Percentiles rank a stretch among this genome's conserved stretches.
Conservation (phyloP, 1,284 basidiomycete genomes). For the Caloboletus inedulis region DNA sequence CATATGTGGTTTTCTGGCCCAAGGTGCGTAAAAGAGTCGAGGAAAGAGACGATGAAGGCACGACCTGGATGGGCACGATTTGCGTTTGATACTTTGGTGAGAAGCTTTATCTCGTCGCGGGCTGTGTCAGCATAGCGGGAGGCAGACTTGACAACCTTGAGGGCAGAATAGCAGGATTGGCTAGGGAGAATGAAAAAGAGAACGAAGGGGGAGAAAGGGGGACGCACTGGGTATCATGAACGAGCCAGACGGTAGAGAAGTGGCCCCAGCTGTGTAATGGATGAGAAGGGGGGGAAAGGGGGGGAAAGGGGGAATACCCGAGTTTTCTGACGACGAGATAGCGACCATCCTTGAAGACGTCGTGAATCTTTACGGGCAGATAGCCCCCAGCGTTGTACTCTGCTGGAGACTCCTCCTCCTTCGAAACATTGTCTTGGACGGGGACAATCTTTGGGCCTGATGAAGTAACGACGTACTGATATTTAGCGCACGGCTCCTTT, state of each 20-base stretch:
- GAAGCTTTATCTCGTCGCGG: conserved; percentile 85
- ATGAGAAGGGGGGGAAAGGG: conserved; percentile 25
- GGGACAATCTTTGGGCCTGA: conserved; percentile 66
- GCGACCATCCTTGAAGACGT: conserved; percentile 76
- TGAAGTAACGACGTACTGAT: conserved; percentile 69
- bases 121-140: conserved; percentile 85
- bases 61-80: conserved; percentile 69
- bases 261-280: conserved; percentile 72
- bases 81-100: conserved; percentile 72
- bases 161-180: conserved; percentile 72
- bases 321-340: conserved; percentile 83
- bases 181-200: conserved; percentile 33
- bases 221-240: conserved; percentile 67
- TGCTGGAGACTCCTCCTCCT: conserved; percentile 76
- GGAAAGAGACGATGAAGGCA: conserved; percentile 75
- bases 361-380: conserved; percentile 71
- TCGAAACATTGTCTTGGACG: conserved; percentile 57
- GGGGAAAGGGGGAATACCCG: conserved; percentile 47
- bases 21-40: conserved; percentile 79
- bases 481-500: conserved; percentile 64
- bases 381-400: conserved; percentile 82
- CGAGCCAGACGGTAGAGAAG: conserved; percentile 85
- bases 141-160: conserved; percentile 92
- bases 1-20: conserved; percentile 77
- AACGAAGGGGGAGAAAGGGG: conserved; percentile 6